A percentile compares a stretch with the other conserved stretches of the same genome.
Evolutionary conservation across 2,329 filamentous ascomycete species (phyloP).

Genomic region (Botrytis tulipae): DNA sequence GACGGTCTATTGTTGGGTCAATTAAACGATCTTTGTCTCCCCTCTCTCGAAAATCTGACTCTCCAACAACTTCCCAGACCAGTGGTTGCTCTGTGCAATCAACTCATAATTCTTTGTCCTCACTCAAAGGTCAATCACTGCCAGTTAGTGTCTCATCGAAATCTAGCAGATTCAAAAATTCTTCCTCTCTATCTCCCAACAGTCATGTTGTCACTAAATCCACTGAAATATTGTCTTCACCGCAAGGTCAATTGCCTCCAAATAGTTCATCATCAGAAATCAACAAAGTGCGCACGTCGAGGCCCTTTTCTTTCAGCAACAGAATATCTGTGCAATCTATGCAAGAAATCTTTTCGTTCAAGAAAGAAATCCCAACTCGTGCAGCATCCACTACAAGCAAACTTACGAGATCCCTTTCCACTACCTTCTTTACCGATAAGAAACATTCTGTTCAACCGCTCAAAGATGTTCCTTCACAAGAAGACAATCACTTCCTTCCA

Average conservation of each 20-base stretch:
- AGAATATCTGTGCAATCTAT: background rate
- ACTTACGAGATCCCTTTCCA: conserved; percentile 8
- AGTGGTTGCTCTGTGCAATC: background rate
- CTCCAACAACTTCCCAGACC: background rate
- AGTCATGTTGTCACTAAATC: background rate
- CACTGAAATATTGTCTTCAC: background rate
- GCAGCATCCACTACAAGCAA: conserved; percentile 2
- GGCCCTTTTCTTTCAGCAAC: background rate
- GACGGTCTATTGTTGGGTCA: conserved; percentile 18
- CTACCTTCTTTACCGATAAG: background rate
- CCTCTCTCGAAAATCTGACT: background rate
- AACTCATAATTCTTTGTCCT: background rate
- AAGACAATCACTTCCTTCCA: background rate
- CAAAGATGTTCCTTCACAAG: background rate
- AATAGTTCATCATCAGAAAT: background rate
- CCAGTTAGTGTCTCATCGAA: background rate
- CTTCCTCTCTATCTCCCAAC: background rate
- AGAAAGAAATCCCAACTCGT: background rate
- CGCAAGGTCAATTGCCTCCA: background rate
- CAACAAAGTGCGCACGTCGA: background rate
- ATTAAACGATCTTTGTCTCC: conserved; percentile 16
- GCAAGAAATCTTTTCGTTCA: background rate
- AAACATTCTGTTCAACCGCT: background rate
- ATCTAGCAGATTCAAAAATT: conserved; percentile 1
- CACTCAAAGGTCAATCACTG: background rate